Evolutionary conservation across 75 land plant genomes (phyloP), one percentile per base, ranked within the genome.

Genomic region (Pinus tabuliformis): DNA sequence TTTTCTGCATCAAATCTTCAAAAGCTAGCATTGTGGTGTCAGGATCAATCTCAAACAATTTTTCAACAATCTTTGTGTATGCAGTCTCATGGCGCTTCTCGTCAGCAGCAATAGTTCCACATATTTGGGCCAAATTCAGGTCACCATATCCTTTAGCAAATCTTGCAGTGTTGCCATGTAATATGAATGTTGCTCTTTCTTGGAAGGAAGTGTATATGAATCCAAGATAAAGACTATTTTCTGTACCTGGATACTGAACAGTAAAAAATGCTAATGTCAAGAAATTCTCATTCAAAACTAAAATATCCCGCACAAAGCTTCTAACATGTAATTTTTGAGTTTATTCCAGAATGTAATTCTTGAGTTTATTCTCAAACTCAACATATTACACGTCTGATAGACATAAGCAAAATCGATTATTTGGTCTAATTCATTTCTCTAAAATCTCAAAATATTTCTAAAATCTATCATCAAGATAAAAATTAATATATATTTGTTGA

Each of bases 121-220:
- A 90, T 12, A 90, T 81, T 18, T 82, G 78, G 0, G 92, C 92
- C 36, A 90, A 49, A 56, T 84, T 82, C 13, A 58, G 24, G 78
- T 87, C 92, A 5, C 92, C 92, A 62, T 81, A 77, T 0, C 78
- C 79, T 79, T 87, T 90, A 1, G 90, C 92, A 63, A 73, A 85
- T 37, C 87, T 78, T 4, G 89, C 89, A 45, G 91, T 89, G 77
- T 89, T 89, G 1, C 86, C 91, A 59, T 89, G 91, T 4, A 89
- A 86, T 4, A 89, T 77, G 61, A 82, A 83, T 22, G 91, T 89
- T 58, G 85, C 82, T 52, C 85, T 77, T 39, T 84, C 81, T 73
- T 83, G 85, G 52, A 83, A 83, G 1, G 90, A 74, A 3, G 88
- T 86, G 81, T 89, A 89, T 5, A 86, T 79, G 70, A 88, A 88